phyloP scores from a whole-genome alignment of 371 early-diverging fungal genomes.

The Phascolomyces articulosus region DNA sequence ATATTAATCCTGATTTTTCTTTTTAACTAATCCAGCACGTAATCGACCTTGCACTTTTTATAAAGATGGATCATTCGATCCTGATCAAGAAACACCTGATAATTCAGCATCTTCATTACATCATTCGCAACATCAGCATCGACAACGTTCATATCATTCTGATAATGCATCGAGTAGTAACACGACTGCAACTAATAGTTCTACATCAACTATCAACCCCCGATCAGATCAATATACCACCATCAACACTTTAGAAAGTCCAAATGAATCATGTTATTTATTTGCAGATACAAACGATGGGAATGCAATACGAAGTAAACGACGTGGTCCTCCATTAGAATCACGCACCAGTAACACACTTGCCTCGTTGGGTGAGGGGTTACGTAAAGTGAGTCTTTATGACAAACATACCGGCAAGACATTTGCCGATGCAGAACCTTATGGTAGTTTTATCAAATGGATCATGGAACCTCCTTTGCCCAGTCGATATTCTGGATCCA shows the following conservation, averaged over 20 bases:
- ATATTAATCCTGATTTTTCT: too few relatives aligned
- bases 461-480: conserved; percentile 20
- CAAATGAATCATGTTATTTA: conserved; percentile 7
- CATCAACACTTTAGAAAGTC: not conserved
- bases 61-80: conserved; percentile 30
- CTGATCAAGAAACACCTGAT: conserved; percentile 11
- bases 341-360: conserved; percentile 20
- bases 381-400: conserved; percentile 19
- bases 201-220: not conserved
- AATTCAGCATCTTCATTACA: not conserved
- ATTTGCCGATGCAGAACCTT: conserved; percentile 20
- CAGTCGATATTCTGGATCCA: conserved; percentile 24
- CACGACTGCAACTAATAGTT: not conserved
- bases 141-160: not conserved
- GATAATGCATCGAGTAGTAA: not conserved
- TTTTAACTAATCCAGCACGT: conserved; percentile 20
- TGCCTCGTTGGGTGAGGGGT: conserved; percentile 20
- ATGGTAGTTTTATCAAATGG: conserved; percentile 28
- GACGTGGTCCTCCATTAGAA: conserved; percentile 17
- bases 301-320: conserved; percentile 14
- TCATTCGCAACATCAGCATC: not conserved
- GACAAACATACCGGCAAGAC: conserved; percentile 10
- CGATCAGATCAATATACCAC: not conserved
- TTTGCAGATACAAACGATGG: conserved; percentile 22
- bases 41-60: conserved; percentile 30